Evolutionary conservation across 2,329 filamentous ascomycete species (phyloP).

Genomic region (Pestalotiopsis sp.): DNA sequence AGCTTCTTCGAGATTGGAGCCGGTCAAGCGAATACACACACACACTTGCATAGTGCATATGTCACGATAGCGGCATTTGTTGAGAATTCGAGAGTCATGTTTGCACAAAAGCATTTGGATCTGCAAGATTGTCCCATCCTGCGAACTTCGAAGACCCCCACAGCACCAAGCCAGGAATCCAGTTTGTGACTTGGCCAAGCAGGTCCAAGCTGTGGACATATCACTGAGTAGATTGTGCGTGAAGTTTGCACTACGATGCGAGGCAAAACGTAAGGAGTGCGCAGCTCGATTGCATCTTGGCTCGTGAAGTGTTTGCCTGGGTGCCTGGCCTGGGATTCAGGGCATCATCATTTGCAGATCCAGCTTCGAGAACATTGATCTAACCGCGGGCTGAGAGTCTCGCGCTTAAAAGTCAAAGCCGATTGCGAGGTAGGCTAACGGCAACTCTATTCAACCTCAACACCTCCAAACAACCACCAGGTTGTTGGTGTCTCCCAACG

Average conservation of each 20-base stretch:
- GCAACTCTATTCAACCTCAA: neutral
- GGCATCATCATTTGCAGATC: too few species aligned
- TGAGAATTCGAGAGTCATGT: neutral
- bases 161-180: neutral
- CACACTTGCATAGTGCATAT: neutral
- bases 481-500: neutral
- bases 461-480: neutral
- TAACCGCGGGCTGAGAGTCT: neutral
- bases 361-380: too few species aligned
- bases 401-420: neutral
- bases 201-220: too few species aligned
- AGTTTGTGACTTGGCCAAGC: neutral
- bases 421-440: neutral
- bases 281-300: too few species aligned
- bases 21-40: neutral
- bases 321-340: too few species aligned
- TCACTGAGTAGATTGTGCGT: too few species aligned
- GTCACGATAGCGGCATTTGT: neutral
- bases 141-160: neutral
- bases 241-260: too few species aligned
- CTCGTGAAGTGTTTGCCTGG: too few species aligned
- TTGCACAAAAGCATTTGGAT: neutral
- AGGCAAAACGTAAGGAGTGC: too few species aligned
- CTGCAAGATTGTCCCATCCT: neutral
- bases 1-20: neutral